Evolutionary conservation across 139 green algal species (phyloP).

Genomic region (Chlorella vulgaris): DNA sequence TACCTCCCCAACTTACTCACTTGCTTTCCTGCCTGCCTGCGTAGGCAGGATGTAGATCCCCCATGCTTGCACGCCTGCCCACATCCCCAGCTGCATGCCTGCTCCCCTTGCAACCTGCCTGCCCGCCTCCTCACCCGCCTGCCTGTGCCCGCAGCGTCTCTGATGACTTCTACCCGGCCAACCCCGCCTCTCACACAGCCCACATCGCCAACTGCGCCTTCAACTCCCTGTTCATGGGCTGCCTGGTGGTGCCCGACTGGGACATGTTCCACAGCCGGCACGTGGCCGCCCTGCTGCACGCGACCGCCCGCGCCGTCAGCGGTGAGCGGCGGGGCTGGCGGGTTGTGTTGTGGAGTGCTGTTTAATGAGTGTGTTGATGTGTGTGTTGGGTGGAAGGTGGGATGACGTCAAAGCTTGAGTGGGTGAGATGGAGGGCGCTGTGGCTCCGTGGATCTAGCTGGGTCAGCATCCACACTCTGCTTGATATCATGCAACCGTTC

Average conservation of each 20-base stretch:
- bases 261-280: slow-evolving; percentile 68
- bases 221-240: slow-evolving; percentile 79
- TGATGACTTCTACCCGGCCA: slow-evolving; percentile 48
- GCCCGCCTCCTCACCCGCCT: not conserved
- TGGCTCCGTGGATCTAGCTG: too few species aligned
- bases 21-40: not conserved
- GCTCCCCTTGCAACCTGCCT: not conserved
- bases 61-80: not conserved
- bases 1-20: too few species aligned
- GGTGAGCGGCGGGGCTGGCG: slow-evolving; percentile 38
- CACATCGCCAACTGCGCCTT: slow-evolving; percentile 90
- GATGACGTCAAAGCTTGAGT: too few species aligned
- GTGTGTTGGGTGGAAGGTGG: too few species aligned
- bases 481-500: too few species aligned
- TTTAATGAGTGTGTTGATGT: not conserved
- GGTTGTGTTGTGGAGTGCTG: not conserved
- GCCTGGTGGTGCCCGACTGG: slow-evolving; percentile 60
- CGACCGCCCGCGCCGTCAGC: slow-evolving; percentile 63
- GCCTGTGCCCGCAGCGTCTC: not conserved
- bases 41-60: not conserved
- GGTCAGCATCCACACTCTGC: too few species aligned
- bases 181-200: slow-evolving; percentile 74
- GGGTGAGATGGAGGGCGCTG: too few species aligned
- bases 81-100: too few species aligned
- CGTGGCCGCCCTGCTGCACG: slow-evolving; percentile 55